Evolutionary conservation across 2,329 filamentous ascomycete genomes (phyloP), one percentile per base, ranked within the genome.

Genomic region (Aspergillus pseudoviridinutans): DNA sequence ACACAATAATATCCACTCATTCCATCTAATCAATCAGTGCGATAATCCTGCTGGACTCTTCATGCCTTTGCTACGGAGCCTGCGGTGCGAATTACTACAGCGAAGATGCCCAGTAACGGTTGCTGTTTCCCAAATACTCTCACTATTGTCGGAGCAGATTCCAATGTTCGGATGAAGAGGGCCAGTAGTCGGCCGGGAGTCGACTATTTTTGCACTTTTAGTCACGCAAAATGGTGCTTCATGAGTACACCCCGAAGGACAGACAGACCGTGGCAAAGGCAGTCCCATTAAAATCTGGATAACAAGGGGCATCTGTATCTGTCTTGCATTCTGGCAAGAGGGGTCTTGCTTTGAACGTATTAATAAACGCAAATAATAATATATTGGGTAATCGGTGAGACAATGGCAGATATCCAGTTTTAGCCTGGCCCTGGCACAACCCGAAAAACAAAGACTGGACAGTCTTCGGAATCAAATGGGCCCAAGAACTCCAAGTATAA

Each of bases 11-110:
- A 64, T 55, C 61, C 64, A 65, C 61, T 57, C 22, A 55, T 55
- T 57, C 59, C 58, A 65, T 66, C 63, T 66, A 65, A 66, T 66
- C 63, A 66, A 65, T 66, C 61, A 59, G 24, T 47, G n/a, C 14
- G 14, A 38, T 29, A 6, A 38, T 17, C 5, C 32, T 35, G 32
- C 14, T 35, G 32, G 14, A 17, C 5, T 38, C 5, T 17, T 17
- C 32, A 38, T 38, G 14, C 32, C 32, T 38, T 38, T 17, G 32
- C 32, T 38, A 7, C 6, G 14, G 32, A 38, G 32, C 32, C 32
- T 38, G 17, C 14, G 14, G 14, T 38, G 14, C 14, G 1, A 14
- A 17, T 14, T 38, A 38, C 32, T 38, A 38, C 32, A 7, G 14
- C 6, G 32, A 38, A 38, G 32, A 17, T 5, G 6, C 17, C 32